These are phyloP conservation scores for Alternaria infectoria DNA, from an alignment of 2,329 filamentous ascomycete genomes.

Conservation along the genomic window DNA sequence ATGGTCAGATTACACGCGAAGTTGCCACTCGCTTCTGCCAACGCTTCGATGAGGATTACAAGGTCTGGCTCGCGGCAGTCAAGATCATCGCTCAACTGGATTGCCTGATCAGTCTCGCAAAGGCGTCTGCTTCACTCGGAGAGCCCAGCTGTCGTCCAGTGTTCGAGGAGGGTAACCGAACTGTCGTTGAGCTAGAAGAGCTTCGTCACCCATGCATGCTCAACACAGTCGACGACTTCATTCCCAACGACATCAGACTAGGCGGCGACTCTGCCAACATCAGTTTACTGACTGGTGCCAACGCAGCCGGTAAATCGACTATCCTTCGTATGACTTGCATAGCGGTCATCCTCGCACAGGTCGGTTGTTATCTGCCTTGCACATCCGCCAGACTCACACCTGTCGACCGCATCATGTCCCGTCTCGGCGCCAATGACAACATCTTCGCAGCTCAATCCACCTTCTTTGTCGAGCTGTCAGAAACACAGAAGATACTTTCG, in stretches of 20 bases:
- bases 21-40: slow-evolving; percentile 82
- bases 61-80: slow-evolving; percentile 85
- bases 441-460: slow-evolving; percentile 98
- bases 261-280: slow-evolving; percentile 84
- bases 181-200: slow-evolving; percentile 88
- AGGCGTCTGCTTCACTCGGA: slow-evolving; percentile 82
- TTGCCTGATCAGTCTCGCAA: slow-evolving; percentile 91
- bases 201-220: slow-evolving; percentile 95
- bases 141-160: slow-evolving; percentile 85
- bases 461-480: slow-evolving; percentile 96
- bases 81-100: slow-evolving; percentile 91
- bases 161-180: slow-evolving; percentile 86
- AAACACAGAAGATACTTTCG: slow-evolving; percentile 96
- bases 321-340: slow-evolving; percentile 96
- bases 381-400: slow-evolving; percentile 83
- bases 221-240: slow-evolving; percentile 88
- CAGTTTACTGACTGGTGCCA: slow-evolving; percentile 90
- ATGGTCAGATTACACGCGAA: slow-evolving; percentile 88
- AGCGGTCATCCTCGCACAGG: slow-evolving; percentile 96
- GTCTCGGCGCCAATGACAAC: slow-evolving; percentile 96
- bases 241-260: slow-evolving; percentile 90
- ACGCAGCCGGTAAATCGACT: slow-evolving; percentile 96
- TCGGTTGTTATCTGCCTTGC: slow-evolving; percentile 91
- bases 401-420: slow-evolving; percentile 97
- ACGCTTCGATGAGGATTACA: slow-evolving; percentile 87